phyloP scores from a whole-genome alignment of 2,329 filamentous ascomycete species.

The Mycosphaerelloides madeirae region DNA sequence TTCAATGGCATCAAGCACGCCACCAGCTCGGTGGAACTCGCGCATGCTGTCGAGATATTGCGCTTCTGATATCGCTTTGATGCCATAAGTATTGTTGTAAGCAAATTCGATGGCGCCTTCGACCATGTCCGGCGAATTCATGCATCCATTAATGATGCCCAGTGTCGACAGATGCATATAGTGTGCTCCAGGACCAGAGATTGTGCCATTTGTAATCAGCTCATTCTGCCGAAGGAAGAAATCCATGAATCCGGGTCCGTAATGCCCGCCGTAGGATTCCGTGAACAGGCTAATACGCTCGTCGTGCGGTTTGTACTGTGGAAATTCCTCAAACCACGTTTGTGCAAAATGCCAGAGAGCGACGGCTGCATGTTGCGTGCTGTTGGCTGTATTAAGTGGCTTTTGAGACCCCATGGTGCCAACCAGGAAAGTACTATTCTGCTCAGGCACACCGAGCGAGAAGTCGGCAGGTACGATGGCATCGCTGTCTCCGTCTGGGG shows the following conservation, averaged over 20 bases:
- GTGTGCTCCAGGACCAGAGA: slow-evolving; percentile 39
- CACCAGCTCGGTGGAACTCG: slow-evolving; percentile 45
- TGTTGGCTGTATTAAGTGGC: slow-evolving; percentile 24
- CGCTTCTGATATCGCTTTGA: slow-evolving; percentile 48
- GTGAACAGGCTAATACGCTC: slow-evolving; percentile 58
- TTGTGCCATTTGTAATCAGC: slow-evolving; percentile 47
- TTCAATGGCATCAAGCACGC: slow-evolving; percentile 52
- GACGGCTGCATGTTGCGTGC: slow-evolving; percentile 29
- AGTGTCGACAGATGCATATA: slow-evolving; percentile 45
- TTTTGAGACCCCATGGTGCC: slow-evolving; percentile 60
- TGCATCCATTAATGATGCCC: slow-evolving; percentile 55
- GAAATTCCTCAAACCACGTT: slow-evolving; percentile 41
- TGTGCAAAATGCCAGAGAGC: slow-evolving; percentile 62
- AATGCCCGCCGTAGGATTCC: slow-evolving; percentile 63
- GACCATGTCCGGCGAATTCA: slow-evolving; percentile 48
- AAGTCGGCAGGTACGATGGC: slow-evolving; percentile 21
- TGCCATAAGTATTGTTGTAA: slow-evolving; percentile 57
- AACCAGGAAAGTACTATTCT: slow-evolving; percentile 29
- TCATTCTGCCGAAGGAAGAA: slow-evolving; percentile 57
- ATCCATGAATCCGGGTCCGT: slow-evolving; percentile 39
- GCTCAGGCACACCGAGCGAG: slow-evolving; percentile 34
- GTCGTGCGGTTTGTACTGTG: slow-evolving; percentile 42
- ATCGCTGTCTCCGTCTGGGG: slow-evolving; percentile 3
- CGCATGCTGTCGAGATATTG: slow-evolving; percentile 34
- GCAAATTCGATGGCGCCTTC: slow-evolving; percentile 33